Base-by-base conservation (phyloP, 495 filamentous ascomycete genomes). In the Rostrohypoxylon terebratum region DNA sequence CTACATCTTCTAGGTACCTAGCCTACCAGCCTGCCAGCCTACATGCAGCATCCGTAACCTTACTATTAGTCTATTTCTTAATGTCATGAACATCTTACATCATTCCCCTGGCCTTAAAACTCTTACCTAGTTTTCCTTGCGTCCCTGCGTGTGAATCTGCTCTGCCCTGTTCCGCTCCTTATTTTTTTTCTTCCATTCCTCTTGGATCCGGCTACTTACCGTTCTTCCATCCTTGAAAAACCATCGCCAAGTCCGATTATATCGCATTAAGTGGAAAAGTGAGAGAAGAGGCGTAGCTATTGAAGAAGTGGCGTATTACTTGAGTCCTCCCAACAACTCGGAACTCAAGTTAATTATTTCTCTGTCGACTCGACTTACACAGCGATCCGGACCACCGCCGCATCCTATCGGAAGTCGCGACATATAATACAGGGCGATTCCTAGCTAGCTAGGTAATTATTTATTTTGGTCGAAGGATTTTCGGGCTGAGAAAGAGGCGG, bases 11-110 rank as follows among this genome's bases (percentile, higher is more conserved):
- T 65, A 59, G 31, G 38, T 58, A 62, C 57, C 47, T 62, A 61
- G 31, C 59, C 40, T 44, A 61, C 45, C 57, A 60, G 31, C 59
- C 40, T 44, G 58, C 45, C 57, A 60, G 33, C 60, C 42, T 45
- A 62, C 61, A 65, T 66, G 61, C 60, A 69, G 54, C 66, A 62
- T 53, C 61, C 66, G 60, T 69, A 69, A 69, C 71, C 48, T 53
- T 53, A 45, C 42, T 45, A 59, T 73, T 68, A 73, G 66, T 67
- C 54, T 50, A 62, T 34, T 73, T 51, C 59, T 58, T 54, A 63
- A 63, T 72, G 50, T 69, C 66, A 73, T 69, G 63, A 66, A 66
- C 61, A 69, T 74, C 71, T 69, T 66, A 74, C 71, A 69, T 74
- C 71, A 69, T 70, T 54, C 23, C 38, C 42, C 61, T 44, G 50